These are phyloP conservation scores for Rubia peregrina DNA, from an alignment of 305 asterid genomes.

Conservation along the genomic window DNA sequence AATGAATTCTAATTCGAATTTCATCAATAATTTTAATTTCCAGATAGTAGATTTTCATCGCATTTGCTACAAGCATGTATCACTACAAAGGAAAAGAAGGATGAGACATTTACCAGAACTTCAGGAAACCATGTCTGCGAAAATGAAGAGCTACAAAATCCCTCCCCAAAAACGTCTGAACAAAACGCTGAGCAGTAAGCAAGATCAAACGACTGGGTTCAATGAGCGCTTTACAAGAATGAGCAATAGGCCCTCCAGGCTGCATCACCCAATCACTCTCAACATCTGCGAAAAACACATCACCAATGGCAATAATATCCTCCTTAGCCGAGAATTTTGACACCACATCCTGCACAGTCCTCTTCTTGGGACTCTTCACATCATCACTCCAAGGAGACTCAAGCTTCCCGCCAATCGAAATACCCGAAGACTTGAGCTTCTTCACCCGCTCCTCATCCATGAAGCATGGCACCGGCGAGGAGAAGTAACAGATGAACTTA, in stretches of 20 bases:
- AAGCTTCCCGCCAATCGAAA: constrained; percentile 55
- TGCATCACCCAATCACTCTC: constrained; percentile 92
- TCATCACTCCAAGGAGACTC: constrained; percentile 82
- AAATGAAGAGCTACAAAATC: constrained; percentile 85
- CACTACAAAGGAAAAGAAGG: not conserved
- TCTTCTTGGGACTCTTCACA: constrained; percentile 69
- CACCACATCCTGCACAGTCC: constrained; percentile 52
- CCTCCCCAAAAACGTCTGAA: constrained; percentile 91
- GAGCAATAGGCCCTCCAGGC: constrained; percentile 94
- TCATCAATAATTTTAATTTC: not conserved
- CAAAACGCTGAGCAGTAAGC: constrained; percentile 90
- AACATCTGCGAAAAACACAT: constrained; percentile 86
- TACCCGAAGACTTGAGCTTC: constrained; percentile 74
- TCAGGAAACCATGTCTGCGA: constrained; percentile 93
- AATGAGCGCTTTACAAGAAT: constrained; percentile 74
- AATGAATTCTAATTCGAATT: not conserved
- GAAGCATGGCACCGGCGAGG: constrained; percentile 73
- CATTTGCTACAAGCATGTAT: constrained; percentile 16
- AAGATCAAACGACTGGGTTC: constrained; percentile 88
- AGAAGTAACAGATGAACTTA: constrained; percentile 77
- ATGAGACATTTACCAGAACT: constrained; percentile 62
- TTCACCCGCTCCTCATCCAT: constrained; percentile 78
- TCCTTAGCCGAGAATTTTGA: constrained; percentile 56
- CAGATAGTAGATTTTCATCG: too few species aligned
- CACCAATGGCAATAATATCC: constrained; percentile 86